These are phyloP conservation scores for Psilocybe subaeruginosa DNA, from an alignment of 768 basidiomycete genomes.

Conservation along the genomic window DNA sequence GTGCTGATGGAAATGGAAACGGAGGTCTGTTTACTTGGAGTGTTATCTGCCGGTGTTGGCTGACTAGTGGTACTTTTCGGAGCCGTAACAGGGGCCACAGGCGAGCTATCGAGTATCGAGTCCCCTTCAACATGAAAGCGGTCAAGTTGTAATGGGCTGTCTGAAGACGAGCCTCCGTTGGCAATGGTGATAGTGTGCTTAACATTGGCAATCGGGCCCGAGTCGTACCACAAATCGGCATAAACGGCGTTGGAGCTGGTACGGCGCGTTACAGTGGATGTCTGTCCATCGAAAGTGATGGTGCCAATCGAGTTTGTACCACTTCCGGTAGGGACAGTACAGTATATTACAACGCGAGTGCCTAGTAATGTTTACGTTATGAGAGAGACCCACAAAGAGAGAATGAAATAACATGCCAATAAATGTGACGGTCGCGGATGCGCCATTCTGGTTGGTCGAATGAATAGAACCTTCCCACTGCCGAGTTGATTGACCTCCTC, in stretches of 20 bases:
- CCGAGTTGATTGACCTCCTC: not conserved
- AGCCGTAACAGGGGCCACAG: not conserved
- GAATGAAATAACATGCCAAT: not conserved
- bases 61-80: not conserved
- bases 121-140: constrained; percentile 3
- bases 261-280: not conserved
- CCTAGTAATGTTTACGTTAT: not conserved
- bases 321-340: constrained; percentile 6
- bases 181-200: constrained; percentile 5
- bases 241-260: constrained; percentile 2
- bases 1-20: not conserved
- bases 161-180: constrained; percentile 8
- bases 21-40: not conserved
- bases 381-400: not conserved
- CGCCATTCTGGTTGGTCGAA: constrained; percentile 11
- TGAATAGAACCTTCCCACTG: constrained; percentile 7
- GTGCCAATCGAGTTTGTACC: not conserved
- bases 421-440: constrained; percentile 12
- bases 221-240: constrained; percentile 8
- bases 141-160: constrained; percentile 8
- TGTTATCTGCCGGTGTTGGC: not conserved
- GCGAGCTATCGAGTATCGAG: not conserved
- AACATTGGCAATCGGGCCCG: not conserved
- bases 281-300: constrained; percentile 3
- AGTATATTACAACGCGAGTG: constrained; percentile 5